phyloP scores from a whole-genome alignment of 345 rosid genomes.

The Noccaea bulbosa region DNA sequence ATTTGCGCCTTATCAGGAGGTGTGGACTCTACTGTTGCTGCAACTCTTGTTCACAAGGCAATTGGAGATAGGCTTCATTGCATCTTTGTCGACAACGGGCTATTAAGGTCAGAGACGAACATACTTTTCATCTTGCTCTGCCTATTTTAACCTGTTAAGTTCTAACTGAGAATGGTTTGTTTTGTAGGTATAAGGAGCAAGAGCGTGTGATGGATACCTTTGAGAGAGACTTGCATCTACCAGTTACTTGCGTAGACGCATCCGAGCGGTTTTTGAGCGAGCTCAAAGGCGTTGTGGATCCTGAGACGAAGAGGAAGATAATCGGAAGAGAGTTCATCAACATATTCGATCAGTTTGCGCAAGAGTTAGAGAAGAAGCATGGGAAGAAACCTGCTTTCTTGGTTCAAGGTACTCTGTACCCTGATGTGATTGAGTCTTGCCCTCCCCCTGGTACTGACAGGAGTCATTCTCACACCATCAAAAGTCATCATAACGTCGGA shows the following conservation, averaged over 20 bases:
- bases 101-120: constrained; percentile 62
- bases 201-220: constrained; percentile 95
- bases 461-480: constrained; percentile 92
- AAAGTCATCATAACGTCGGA: constrained; percentile 99
- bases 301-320: constrained; percentile 89
- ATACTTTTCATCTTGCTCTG: background rate
- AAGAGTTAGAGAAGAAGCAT: constrained; percentile 70
- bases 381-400: constrained; percentile 82
- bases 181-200: constrained; percentile 78
- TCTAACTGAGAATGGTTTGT: constrained; percentile 16
- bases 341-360: constrained; percentile 80
- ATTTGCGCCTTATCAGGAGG: constrained; percentile 97
- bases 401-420: constrained; percentile 97
- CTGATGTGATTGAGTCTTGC: constrained; percentile 97
- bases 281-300: constrained; percentile 88
- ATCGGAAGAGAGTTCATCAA: constrained; percentile 90
- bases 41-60: constrained; percentile 94
- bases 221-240: constrained; percentile 81
- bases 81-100: constrained; percentile 92
- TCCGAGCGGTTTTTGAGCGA: constrained; percentile 73
- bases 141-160: background rate
- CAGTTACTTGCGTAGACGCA: constrained; percentile 90
- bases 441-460: constrained; percentile 98
- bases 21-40: constrained; percentile 98
- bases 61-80: constrained; percentile 97